Conservation (phyloP, 305 asterid genomes). For the Fraxinus dipetala region DNA sequence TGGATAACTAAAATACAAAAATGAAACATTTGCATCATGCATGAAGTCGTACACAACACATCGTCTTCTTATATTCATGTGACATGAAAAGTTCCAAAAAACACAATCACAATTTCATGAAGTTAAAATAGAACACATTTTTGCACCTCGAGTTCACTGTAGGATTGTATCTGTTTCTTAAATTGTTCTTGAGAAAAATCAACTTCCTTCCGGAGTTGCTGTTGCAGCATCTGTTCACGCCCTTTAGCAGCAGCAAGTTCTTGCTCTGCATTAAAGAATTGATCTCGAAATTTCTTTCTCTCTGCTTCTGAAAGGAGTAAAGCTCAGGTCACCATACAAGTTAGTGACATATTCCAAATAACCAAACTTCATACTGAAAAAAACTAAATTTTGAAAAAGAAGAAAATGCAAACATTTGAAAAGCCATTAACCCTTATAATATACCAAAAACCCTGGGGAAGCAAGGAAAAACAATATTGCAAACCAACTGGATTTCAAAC, state of each 20-base stretch:
- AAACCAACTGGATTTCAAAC: slow-evolving; percentile 5
- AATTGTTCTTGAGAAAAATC: slow-evolving; percentile 72
- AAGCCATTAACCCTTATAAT: slow-evolving; percentile 10
- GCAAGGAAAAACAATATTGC: background rate
- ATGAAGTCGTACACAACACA: background rate
- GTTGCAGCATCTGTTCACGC: slow-evolving; percentile 71
- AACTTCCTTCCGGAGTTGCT: slow-evolving; percentile 67
- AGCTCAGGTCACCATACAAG: slow-evolving; percentile 20
- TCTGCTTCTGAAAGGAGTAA: slow-evolving; percentile 59
- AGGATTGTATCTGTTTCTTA: slow-evolving; percentile 64
- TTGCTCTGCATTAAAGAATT: slow-evolving; percentile 68
- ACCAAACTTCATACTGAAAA: no score
- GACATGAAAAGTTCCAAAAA: background rate
- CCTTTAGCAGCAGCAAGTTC: slow-evolving; percentile 91
- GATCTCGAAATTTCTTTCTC: slow-evolving; percentile 62
- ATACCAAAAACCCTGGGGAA: background rate
- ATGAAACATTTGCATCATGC: background rate
- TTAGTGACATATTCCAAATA: background rate
- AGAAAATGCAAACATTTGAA: slow-evolving; percentile 1
- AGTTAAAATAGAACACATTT: slow-evolving; percentile 15
- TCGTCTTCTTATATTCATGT: slow-evolving; percentile 2
- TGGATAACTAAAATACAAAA: background rate
- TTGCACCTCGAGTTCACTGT: slow-evolving; percentile 79
- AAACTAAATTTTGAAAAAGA: background rate
- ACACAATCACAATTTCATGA: slow-evolving; percentile 7